A percentile compares a stretch with the other conserved stretches of the same genome.
Conservation (phyloP, 1,284 basidiomycete genomes). For the Ustilago esculenta region DNA sequence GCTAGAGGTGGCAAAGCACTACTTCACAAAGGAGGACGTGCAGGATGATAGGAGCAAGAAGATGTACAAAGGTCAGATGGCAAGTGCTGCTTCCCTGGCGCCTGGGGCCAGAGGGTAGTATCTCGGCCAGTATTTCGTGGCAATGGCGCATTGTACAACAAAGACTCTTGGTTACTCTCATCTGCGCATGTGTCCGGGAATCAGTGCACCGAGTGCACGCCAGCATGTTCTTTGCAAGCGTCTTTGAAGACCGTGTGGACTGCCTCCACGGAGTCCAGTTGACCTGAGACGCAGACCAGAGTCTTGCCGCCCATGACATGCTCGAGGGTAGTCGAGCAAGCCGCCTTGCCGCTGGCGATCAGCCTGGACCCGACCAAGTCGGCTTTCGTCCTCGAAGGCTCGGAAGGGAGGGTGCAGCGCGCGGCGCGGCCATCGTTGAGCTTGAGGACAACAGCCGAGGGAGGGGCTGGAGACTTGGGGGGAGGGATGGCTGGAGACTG, state of each 20-base stretch:
- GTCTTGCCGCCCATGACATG: conserved; percentile 2
- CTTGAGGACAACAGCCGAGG: conserved; percentile 10
- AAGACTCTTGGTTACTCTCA: no score
- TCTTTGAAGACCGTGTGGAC: conserved; percentile 1
- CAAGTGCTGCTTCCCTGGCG: conserved; percentile 15
- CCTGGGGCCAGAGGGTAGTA: neutral
- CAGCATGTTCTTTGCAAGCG: conserved; percentile 10
- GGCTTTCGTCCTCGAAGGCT: neutral
- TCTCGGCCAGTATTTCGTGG: neutral
- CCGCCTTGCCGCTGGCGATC: conserved; percentile 15
- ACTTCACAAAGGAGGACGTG: conserved; percentile 55
- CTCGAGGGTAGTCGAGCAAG: neutral
- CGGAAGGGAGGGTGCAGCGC: conserved; percentile 5
- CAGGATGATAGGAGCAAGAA: conserved; percentile 22
- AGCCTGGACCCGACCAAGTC: conserved; percentile 19
- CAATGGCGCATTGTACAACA: no score
- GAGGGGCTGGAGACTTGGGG: neutral
- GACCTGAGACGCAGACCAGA: conserved; percentile 12
- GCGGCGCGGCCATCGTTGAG: conserved; percentile 2
- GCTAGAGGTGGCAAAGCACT: conserved; percentile 74
- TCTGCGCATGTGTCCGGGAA: no score
- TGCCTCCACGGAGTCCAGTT: neutral
- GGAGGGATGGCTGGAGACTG: no score
- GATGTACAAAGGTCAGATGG: conserved; percentile 31
- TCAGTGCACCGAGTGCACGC: neutral